phyloP scores from a whole-genome alignment of 495 filamentous ascomycete species.

The Pseudotulostoma volvatum region DNA sequence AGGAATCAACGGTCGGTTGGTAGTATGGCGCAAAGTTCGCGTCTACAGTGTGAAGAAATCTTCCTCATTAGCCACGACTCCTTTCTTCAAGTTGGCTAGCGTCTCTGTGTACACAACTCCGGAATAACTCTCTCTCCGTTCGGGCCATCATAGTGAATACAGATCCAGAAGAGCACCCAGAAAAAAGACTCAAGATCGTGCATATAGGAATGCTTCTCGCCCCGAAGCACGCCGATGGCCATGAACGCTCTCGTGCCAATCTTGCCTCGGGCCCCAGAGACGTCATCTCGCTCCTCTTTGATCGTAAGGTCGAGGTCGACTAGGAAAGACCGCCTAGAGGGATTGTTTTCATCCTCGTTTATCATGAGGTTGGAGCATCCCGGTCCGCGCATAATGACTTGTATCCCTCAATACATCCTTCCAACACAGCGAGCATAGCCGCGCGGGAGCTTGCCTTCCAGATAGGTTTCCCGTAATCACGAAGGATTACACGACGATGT shows the following conservation, averaged over 20 bases:
- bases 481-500: slow-evolving; percentile 25
- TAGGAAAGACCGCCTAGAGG: slow-evolving; percentile 14
- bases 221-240: slow-evolving; percentile 12
- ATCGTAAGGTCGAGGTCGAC: slow-evolving; percentile 23
- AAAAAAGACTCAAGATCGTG: slow-evolving; percentile 37
- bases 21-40: no score
- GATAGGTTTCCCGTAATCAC: slow-evolving; percentile 25
- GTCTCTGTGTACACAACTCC: slow-evolving; percentile 16
- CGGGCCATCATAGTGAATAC: slow-evolving; percentile 22
- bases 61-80: slow-evolving; percentile 16
- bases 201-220: slow-evolving; percentile 13
- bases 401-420: slow-evolving; percentile 23
- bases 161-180: slow-evolving; percentile 37
- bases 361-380: slow-evolving; percentile 20
- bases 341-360: slow-evolving; percentile 18
- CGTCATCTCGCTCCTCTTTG: slow-evolving; percentile 6
- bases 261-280: slow-evolving; percentile 13
- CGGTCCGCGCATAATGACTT: slow-evolving; percentile 12
- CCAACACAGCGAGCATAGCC: slow-evolving; percentile 20
- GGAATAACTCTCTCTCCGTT: slow-evolving; percentile 5
- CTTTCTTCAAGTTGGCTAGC: slow-evolving; percentile 13
- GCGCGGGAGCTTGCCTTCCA: slow-evolving; percentile 23
- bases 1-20: no score
- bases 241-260: slow-evolving; percentile 23
- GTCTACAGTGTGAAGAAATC: slow-evolving; percentile 14